Base-by-base conservation (phyloP, 2,329 filamentous ascomycete species). In the Sporothrix brunneoviolacea region DNA sequence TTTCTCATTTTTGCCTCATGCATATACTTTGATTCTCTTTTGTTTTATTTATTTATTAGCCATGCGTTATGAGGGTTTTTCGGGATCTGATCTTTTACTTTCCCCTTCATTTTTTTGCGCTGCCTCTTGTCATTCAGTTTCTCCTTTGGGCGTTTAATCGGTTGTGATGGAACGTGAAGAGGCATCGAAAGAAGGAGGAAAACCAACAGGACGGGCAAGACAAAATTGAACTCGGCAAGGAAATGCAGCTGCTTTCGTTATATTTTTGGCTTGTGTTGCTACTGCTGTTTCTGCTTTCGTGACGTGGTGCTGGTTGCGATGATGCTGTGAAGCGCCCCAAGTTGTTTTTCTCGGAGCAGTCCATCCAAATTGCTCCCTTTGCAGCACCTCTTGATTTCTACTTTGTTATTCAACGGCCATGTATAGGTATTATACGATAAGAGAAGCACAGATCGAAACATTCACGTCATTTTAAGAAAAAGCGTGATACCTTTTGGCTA, bases 51-150 rank as follows among this genome's bases (percentile, higher is more conserved):
- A 27, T 32, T 18, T 30, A 18, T 10, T 37, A 22, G 35, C 41
- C n/a, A 50, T 16, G 40, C 19, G 48, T 50, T 45, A 47, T 24
- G 49, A 51, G 15, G 35, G 22, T 36, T 35, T 30, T 50, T 39
- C 22, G 16, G 21, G 16, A 5, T 43, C 43, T 24, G 12, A 5
- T 19, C 19, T 50, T 24, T 19, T 32, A 12, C 6, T 42, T 39
- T 16, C 39, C 9, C 13, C 43, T 42, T 30, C 21, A 21, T 42
- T 21, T 9, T 42, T 16, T 21, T 8, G 5, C 18, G 21, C 18
- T 28, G 8, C n/a, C 33, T 39, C 38, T 22, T 16, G 30, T 41
- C n/a, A 19, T 39, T 4, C 21, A 24, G 30, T 16, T 8, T 18
- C 21, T 21, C 9, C n/a, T 19, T 36, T 41, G 24, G 36, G 38